phyloP scores from a whole-genome alignment of 257 asterid genomes.

The Penstemon eatonii region DNA sequence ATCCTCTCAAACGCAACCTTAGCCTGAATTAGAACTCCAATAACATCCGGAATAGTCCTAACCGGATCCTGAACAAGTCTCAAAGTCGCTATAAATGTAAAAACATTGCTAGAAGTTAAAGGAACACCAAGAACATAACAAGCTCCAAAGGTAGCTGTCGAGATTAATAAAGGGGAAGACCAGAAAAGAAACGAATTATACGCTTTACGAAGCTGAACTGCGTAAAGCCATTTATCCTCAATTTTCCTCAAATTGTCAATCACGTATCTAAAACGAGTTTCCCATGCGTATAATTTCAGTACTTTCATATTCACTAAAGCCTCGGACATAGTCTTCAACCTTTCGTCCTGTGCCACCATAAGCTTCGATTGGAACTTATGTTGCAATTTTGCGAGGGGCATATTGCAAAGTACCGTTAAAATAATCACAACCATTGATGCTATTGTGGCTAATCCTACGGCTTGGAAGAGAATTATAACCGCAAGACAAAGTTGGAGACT shows the following conservation, averaged over 20 bases:
- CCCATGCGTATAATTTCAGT: conserved; percentile 88
- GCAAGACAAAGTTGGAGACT: conserved; percentile 73
- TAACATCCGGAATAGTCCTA: conserved; percentile 78
- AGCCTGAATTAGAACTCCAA: conserved; percentile 86
- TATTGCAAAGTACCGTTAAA: conserved; percentile 72
- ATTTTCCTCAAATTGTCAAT: conserved; percentile 52
- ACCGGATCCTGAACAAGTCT: conserved; percentile 91
- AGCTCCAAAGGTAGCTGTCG: conserved; percentile 89
- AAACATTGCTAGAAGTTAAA: conserved; percentile 73
- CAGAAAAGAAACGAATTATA: conserved; percentile 85
- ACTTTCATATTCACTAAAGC: conserved; percentile 90
- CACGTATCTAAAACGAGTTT: conserved; percentile 61
- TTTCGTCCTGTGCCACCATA: conserved; percentile 78
- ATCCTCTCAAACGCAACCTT: conserved; percentile 77
- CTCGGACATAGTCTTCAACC: conserved; percentile 73
- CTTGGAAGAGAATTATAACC: conserved; percentile 59
- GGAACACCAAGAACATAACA: conserved; percentile 76
- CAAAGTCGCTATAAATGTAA: conserved; percentile 88
- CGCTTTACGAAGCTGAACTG: conserved; percentile 73
- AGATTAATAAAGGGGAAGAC: conserved; percentile 83
- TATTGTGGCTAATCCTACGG: conserved; percentile 79
- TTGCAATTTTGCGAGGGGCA: conserved; percentile 84
- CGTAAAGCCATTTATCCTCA: conserved; percentile 76
- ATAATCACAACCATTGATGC: conserved; percentile 72
- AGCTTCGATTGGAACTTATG: conserved; percentile 79